Evolutionary conservation across 1,139 yeast genomes (phyloP).

Genomic region (Suhomyces bribrorum): DNA sequence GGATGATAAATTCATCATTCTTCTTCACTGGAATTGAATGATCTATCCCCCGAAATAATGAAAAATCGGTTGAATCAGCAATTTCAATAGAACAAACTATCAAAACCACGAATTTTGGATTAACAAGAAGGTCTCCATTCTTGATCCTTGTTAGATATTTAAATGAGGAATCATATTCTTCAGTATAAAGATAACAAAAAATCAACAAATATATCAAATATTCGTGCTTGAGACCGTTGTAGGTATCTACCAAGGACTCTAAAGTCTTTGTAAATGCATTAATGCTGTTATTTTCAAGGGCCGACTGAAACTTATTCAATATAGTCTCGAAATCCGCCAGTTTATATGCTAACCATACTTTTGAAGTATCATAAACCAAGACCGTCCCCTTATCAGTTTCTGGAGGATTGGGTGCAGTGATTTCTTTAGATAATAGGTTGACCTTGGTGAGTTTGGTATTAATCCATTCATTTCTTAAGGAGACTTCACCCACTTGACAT

Average conservation of each 20-base stretch:
- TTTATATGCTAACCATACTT: constrained; percentile 19
- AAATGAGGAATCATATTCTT: constrained; percentile 11
- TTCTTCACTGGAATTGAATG: constrained; percentile 2
- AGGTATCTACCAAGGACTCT: constrained; percentile 11
- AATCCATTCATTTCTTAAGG: constrained; percentile 8
- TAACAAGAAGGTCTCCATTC: constrained; percentile 16
- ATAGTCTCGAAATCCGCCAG: constrained; percentile 12
- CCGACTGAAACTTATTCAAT: constrained; percentile 6
- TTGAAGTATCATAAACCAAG: constrained; percentile 14
- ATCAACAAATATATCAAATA: constrained; percentile 16
- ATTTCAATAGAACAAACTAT: constrained; percentile 5
- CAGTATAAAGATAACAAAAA: constrained; percentile 10
- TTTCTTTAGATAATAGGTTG: constrained; percentile 1
- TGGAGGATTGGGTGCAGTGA: not conserved
- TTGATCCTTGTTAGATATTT: constrained; percentile 15
- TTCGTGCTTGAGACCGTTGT: constrained; percentile 13
- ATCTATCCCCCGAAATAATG: constrained; percentile 11
- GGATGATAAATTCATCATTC: constrained; percentile 5
- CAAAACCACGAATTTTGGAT: constrained; percentile 19
- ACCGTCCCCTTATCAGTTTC: constrained; percentile 11
- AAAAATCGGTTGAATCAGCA: constrained; percentile 4
- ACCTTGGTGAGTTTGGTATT: constrained; percentile 9
- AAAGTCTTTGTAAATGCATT: constrained; percentile 8
- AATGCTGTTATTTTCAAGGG: not conserved
- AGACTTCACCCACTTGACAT: constrained; percentile 6